A percentile compares a stretch with the other conserved stretches of the same genome.
Conservation (phyloP, 768 basidiomycete genomes). For the Lentinula edodes region DNA sequence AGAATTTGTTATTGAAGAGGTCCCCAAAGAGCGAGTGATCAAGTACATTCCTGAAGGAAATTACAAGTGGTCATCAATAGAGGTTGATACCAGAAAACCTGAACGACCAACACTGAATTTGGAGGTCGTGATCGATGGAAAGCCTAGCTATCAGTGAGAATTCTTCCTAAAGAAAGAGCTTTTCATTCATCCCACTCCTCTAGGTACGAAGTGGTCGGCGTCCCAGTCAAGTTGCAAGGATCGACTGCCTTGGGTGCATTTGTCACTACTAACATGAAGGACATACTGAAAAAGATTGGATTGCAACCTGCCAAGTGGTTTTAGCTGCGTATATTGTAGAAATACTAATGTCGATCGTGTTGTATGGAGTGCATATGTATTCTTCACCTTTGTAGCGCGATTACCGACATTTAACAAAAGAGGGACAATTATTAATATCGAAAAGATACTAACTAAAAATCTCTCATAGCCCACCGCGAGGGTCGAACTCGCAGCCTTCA, state of each 20-base stretch:
- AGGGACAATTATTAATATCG: background rate
- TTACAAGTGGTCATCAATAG: conserved; percentile 66
- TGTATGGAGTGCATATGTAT: too few relatives aligned
- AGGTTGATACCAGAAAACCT: conserved; percentile 58
- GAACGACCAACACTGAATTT: conserved; percentile 47
- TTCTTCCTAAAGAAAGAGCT: background rate
- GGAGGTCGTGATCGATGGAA: conserved; percentile 59
- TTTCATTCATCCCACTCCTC: background rate
- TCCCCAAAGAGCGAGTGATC: conserved; percentile 49
- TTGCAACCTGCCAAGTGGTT: conserved; percentile 55
- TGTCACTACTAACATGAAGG: conserved; percentile 43
- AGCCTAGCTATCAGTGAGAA: conserved; percentile 43
- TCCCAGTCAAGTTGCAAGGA: conserved; percentile 36
- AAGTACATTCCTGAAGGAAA: conserved; percentile 63
- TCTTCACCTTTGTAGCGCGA: too few relatives aligned
- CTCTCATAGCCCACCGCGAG: conserved; percentile 68
- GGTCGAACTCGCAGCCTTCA: conserved; percentile 83
- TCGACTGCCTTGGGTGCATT: conserved; percentile 41
- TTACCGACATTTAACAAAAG: background rate
- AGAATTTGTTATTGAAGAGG: conserved; percentile 20
- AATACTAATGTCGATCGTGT: too few relatives aligned
- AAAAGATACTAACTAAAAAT: background rate
- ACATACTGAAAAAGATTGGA: conserved; percentile 51
- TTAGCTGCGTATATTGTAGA: conserved; percentile 17
- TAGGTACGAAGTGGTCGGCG: conserved; percentile 45